phyloP scores from a whole-genome alignment of 495 filamentous ascomycete species.

The Mytilinidion resinicola region DNA sequence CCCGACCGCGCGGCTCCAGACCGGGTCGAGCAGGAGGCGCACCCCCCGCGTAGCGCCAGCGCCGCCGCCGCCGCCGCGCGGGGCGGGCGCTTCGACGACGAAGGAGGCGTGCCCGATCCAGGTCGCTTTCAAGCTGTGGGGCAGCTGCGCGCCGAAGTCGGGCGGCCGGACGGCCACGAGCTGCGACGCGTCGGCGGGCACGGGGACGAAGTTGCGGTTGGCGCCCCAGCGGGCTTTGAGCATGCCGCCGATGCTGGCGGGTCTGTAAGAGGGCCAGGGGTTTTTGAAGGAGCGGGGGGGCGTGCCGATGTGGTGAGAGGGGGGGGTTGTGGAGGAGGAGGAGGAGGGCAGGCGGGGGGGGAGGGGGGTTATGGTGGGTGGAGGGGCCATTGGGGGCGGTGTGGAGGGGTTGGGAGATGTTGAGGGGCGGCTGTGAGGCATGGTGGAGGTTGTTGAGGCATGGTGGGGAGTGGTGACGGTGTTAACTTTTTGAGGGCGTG shows the following conservation, averaged over 20 bases:
- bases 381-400: background rate
- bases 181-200: conserved; percentile 28
- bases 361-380: conserved; percentile 21
- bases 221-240: conserved; percentile 28
- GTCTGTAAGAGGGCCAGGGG: conserved; percentile 48
- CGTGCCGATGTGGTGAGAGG: conserved; percentile 28
- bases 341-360: conserved; percentile 6
- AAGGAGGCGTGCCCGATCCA: conserved; percentile 51
- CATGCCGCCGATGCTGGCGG: conserved; percentile 22
- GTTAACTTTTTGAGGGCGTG: too few species aligned
- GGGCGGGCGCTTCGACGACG: conserved; percentile 40
- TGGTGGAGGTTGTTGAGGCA: too few species aligned
- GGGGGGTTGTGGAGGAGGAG: conserved; percentile 13
- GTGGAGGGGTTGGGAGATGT: background rate
- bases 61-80: too few species aligned
- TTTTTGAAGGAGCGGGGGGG: conserved; percentile 44
- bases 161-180: conserved; percentile 33
- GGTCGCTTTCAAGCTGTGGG: conserved; percentile 39
- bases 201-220: conserved; percentile 35
- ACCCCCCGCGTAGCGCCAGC: conserved; percentile 30
- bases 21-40: conserved; percentile 47
- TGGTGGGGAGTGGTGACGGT: too few species aligned
- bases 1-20: conserved; percentile 47
- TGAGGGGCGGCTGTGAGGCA: background rate
- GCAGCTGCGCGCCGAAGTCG: conserved; percentile 27